Percentiles rank a stretch among this genome's conserved stretches.
Conservation (phyloP, 1,284 basidiomycete genomes). For the Naganishia albida region DNA sequence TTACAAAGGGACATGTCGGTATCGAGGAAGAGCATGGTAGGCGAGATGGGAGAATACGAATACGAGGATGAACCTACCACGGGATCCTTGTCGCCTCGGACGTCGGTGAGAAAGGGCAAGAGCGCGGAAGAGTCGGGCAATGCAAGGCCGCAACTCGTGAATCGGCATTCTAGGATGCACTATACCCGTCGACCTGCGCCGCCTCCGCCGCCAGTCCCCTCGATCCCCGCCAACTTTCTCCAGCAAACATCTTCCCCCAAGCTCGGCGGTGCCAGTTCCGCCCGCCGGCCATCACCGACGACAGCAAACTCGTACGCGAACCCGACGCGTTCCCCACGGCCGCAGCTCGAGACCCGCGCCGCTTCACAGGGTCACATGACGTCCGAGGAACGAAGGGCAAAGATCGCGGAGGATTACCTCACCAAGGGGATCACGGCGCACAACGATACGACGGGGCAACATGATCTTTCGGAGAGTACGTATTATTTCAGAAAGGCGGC, state of each 20-base stretch:
- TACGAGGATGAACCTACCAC: neutral
- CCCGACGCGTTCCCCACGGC: neutral
- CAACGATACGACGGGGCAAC: constrained; percentile 30
- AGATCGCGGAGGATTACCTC: constrained; percentile 31
- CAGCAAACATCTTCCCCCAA: neutral
- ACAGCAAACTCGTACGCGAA: neutral
- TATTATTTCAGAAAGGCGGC: constrained; percentile 53
- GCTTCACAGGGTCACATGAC: constrained; percentile 1
- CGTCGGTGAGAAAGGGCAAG: constrained; percentile 9
- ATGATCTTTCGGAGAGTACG: constrained; percentile 48
- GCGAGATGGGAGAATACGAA: constrained; percentile 22
- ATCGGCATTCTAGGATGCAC: constrained; percentile 22
- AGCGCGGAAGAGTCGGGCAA: neutral
- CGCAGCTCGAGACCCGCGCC: neutral
- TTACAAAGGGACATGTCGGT: constrained; percentile 15
- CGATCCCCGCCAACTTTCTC: constrained; percentile 9
- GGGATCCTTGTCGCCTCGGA: neutral
- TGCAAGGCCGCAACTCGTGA: neutral
- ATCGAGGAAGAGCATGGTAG: constrained; percentile 27
- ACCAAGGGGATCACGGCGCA: constrained; percentile 31
- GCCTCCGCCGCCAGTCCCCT: constrained; percentile 15
- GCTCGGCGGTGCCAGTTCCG: neutral
- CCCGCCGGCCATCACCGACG: neutral
- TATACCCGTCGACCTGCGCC: constrained; percentile 22
- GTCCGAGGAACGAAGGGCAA: constrained; percentile 12